Evolutionary conservation across 345 rosid genomes (phyloP).

Genomic region (Anastatica hierochuntica): DNA sequence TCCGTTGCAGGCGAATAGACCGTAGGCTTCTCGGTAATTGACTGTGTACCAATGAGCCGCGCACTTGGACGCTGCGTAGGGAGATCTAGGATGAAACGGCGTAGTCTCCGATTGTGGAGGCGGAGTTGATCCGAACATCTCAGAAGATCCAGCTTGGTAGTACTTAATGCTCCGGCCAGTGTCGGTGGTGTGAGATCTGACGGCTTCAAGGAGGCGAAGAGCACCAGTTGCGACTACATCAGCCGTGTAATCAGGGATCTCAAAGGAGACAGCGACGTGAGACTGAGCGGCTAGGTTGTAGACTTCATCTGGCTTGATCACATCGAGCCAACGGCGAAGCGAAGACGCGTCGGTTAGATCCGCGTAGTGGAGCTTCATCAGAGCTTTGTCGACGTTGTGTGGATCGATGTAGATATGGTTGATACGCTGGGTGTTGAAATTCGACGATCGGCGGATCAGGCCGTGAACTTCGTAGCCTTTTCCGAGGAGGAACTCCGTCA

Average conservation of each 20-base stretch:
- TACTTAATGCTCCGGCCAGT: conserved; percentile 56
- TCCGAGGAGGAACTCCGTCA: conserved; percentile 60
- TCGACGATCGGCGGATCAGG: conserved; percentile 75
- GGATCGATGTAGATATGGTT: conserved; percentile 87
- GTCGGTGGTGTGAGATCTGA: conserved; percentile 64
- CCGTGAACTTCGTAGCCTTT: conserved; percentile 75
- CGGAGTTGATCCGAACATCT: conserved; percentile 87
- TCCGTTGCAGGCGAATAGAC: conserved; percentile 76
- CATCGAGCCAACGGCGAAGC: conserved; percentile 77
- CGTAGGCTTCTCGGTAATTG: conserved; percentile 82
- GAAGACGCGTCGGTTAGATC: conserved; percentile 73
- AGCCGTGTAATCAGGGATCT: conserved; percentile 78
- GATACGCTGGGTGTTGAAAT: conserved; percentile 79
- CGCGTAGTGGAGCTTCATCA: conserved; percentile 67
- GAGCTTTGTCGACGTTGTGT: conserved; percentile 62
- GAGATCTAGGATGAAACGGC: conserved; percentile 89
- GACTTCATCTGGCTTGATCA: conserved; percentile 64
- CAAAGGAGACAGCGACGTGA: conserved; percentile 75
- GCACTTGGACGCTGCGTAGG: conserved; percentile 82
- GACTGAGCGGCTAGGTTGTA: conserved; percentile 80
- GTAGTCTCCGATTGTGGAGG: conserved; percentile 70
- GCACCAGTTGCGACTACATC: conserved; percentile 82
- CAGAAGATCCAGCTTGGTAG: conserved; percentile 88
- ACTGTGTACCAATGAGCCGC: conserved; percentile 98
- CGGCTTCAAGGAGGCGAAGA: conserved; percentile 76